Evolutionary conservation across 164 flowering plant species (phyloP).

Genomic region (Annona cherimola): DNA sequence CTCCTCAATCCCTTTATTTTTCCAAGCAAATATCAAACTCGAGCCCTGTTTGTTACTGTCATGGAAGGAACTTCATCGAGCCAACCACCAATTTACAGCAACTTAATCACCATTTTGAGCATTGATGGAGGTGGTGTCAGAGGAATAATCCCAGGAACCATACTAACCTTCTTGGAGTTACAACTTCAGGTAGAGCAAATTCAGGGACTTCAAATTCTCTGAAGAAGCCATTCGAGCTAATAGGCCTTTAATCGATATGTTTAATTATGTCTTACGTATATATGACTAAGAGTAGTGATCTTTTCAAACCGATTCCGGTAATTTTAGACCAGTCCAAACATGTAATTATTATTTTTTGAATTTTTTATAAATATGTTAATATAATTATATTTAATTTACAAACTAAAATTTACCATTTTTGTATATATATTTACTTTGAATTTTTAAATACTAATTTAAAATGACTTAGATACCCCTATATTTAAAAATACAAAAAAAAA

Average conservation of each 20-base stretch:
- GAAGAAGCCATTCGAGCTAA: not conserved
- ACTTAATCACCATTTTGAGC: slow-evolving; percentile 31
- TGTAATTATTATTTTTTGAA: too few species aligned
- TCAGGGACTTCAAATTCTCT: not conserved
- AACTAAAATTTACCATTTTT: too few species aligned
- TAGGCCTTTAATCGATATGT: not conserved
- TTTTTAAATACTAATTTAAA: too few species aligned
- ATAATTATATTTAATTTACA: too few species aligned
- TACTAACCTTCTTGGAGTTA: slow-evolving; percentile 26
- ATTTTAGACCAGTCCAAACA: too few species aligned
- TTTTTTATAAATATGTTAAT: too few species aligned
- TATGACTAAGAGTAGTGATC: not conserved
- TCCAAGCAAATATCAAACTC: not conserved
- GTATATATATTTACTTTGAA: too few species aligned
- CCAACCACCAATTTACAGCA: slow-evolving; percentile 34
- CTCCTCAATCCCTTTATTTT: not conserved
- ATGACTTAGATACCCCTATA: too few species aligned
- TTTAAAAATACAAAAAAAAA: too few species aligned
- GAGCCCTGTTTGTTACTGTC: not conserved
- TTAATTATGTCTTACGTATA: not conserved
- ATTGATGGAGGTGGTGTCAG: slow-evolving; percentile 46
- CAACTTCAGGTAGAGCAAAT: slow-evolving; percentile 31
- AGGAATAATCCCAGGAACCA: slow-evolving; percentile 35
- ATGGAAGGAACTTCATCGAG: slow-evolving; percentile 9
- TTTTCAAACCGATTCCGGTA: too few species aligned